Evolutionary conservation across 176 grass and related monocot genomes (phyloP).

Genomic region (Lolium rigidum): DNA sequence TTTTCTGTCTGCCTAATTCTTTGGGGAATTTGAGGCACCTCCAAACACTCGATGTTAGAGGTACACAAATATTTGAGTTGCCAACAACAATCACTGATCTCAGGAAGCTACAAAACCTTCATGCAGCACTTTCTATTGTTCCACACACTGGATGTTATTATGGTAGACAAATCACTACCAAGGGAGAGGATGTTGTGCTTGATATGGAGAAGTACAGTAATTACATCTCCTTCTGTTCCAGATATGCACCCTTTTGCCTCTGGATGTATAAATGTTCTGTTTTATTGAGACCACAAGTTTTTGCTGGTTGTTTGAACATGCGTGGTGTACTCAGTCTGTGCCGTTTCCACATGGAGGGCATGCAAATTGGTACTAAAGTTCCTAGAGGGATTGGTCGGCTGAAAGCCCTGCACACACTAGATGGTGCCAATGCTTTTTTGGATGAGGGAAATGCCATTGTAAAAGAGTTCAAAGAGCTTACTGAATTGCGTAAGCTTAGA

Average conservation of each 20-base stretch:
- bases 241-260: too few relatives aligned
- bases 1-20: not conserved
- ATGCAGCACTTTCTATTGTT: not conserved
- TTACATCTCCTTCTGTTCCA: too few relatives aligned
- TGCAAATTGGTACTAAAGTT: too few relatives aligned
- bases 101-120: not conserved
- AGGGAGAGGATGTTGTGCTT: not conserved
- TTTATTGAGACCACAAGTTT: not conserved
- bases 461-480: not conserved
- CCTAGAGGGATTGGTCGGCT: not conserved
- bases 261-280: not conserved
- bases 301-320: not conserved
- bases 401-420: not conserved
- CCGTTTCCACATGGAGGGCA: not conserved
- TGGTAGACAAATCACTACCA: fast-evolving
- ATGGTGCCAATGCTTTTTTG: not conserved
- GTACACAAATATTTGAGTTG: not conserved
- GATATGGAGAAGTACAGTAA: too few relatives aligned
- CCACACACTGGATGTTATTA: not conserved
- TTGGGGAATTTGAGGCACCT: slow-evolving; percentile 10
- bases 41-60: slow-evolving; percentile 1
- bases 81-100: not conserved
- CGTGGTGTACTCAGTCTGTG: not conserved
- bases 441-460: not conserved
- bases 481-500: not conserved